Conservation (phyloP, 2,329 filamentous ascomycete genomes). For the Rosellinia necatrix region DNA sequence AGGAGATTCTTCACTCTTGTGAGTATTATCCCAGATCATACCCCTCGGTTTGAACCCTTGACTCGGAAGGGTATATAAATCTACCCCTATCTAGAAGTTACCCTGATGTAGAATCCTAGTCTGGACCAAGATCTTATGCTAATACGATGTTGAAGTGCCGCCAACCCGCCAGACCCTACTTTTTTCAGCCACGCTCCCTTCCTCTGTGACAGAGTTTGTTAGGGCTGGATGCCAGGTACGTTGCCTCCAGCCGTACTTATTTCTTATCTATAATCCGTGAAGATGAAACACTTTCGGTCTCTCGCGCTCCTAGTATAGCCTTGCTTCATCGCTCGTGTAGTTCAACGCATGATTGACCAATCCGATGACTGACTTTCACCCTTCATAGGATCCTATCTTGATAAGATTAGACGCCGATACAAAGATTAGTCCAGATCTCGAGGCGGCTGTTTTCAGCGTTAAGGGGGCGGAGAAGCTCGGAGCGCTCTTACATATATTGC, state of each 20-base stretch:
- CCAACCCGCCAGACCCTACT: constrained; percentile 84
- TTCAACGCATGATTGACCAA: neutral
- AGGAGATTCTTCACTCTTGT: constrained; percentile 28
- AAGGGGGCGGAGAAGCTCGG: constrained; percentile 95
- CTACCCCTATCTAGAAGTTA: too few relatives aligned
- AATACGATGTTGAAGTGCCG: constrained; percentile 57
- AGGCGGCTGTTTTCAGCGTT: constrained; percentile 92
- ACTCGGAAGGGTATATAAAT: too few relatives aligned
- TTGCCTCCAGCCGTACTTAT: neutral
- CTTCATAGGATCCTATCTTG: constrained; percentile 85
- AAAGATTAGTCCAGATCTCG: constrained; percentile 94
- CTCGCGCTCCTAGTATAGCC: neutral
- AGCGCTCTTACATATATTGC: constrained; percentile 82
- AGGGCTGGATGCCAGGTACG: constrained; percentile 65
- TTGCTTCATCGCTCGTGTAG: neutral
- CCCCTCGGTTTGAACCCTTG: too few relatives aligned
- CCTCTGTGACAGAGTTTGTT: constrained; percentile 94
- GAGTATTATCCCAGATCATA: neutral
- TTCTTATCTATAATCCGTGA: neutral
- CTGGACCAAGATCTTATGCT: too few relatives aligned
- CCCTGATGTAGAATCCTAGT: too few relatives aligned
- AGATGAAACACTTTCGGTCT: neutral
- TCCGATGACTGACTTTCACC: constrained; percentile 4
- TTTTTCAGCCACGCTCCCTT: constrained; percentile 93
- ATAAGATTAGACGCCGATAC: constrained; percentile 91